Conservation (phyloP, 1,284 basidiomycete species). For the Pseudozyma flocculosa region DNA sequence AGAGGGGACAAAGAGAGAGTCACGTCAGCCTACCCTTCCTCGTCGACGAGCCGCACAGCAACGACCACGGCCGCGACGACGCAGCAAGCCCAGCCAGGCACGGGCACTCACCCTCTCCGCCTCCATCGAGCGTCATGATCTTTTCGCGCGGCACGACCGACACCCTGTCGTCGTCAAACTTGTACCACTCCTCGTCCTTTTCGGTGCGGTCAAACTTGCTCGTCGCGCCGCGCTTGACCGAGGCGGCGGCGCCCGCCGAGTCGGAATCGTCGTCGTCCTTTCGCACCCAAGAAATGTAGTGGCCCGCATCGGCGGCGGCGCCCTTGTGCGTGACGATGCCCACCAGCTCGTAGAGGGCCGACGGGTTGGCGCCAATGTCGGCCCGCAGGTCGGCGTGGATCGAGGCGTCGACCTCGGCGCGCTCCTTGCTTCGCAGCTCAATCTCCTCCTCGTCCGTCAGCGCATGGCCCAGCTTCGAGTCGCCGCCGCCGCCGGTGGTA, state of each 20-base stretch:
- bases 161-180: constrained; percentile 56
- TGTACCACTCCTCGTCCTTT: constrained; percentile 53
- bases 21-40: too few species aligned
- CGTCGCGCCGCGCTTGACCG: constrained; percentile 2
- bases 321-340: constrained; percentile 98
- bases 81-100: too few species aligned
- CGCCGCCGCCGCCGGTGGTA: not conserved
- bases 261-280: constrained; percentile 30
- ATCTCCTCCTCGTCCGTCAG: constrained; percentile 69
- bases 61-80: not conserved
- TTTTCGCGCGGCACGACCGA: constrained; percentile 46
- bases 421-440: constrained; percentile 56
- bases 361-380: constrained; percentile 73
- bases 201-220: constrained; percentile 19
- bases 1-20: not conserved
- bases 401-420: constrained; percentile 58
- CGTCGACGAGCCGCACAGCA: not conserved
- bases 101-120: constrained; percentile 41
- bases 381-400: constrained; percentile 68
- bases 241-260: too few species aligned
- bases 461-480: constrained; percentile 50
- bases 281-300: constrained; percentile 82
- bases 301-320: constrained; percentile 85
- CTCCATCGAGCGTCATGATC: constrained; percentile 49
- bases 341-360: constrained; percentile 79